Percentiles rank a stretch among this genome's conserved stretches.
Conservation (phyloP, 768 basidiomycete genomes). For the Dacryopinax spathularia region DNA sequence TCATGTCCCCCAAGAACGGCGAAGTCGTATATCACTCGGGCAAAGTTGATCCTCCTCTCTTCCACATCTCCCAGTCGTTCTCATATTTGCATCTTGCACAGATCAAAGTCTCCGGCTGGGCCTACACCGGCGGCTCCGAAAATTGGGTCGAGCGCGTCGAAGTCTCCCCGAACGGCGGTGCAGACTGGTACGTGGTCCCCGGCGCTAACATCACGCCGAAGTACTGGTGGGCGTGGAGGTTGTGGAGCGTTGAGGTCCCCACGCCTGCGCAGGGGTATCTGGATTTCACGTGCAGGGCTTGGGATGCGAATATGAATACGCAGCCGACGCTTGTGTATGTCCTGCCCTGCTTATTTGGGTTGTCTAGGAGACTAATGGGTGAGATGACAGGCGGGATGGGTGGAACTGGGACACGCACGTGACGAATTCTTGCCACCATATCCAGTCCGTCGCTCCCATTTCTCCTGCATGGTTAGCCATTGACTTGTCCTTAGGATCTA, state of each 20-base stretch:
- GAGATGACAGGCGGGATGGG: background rate
- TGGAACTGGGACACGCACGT: conserved; percentile 40
- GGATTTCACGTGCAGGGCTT: conserved; percentile 40
- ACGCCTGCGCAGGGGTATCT: conserved; percentile 45
- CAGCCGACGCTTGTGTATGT: conserved; percentile 38
- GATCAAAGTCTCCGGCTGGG: conserved; percentile 33
- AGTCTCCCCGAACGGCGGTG: conserved; percentile 39
- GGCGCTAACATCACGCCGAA: conserved; percentile 37
- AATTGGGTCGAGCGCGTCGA: conserved; percentile 47
- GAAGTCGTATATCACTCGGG: conserved; percentile 37
- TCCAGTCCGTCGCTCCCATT: conserved; percentile 16
- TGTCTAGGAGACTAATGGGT: background rate
- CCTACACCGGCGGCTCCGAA: conserved; percentile 32
- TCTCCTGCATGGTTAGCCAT: background rate
- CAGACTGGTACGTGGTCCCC: conserved; percentile 37
- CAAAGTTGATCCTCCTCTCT: conserved; percentile 8
- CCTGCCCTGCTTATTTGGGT: background rate
- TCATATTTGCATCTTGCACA: background rate
- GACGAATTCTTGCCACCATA: conserved; percentile 39
- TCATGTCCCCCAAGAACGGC: conserved; percentile 33
- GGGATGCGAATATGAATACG: conserved; percentile 46
- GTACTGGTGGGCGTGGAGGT: conserved; percentile 42
- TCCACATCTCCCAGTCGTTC: background rate
- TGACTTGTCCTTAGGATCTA: conserved; percentile 27
- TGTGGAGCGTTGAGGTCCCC: conserved; percentile 39